phyloP scores from a whole-genome alignment of 179 eudicot genomes.

The Drosera spatulata region DNA sequence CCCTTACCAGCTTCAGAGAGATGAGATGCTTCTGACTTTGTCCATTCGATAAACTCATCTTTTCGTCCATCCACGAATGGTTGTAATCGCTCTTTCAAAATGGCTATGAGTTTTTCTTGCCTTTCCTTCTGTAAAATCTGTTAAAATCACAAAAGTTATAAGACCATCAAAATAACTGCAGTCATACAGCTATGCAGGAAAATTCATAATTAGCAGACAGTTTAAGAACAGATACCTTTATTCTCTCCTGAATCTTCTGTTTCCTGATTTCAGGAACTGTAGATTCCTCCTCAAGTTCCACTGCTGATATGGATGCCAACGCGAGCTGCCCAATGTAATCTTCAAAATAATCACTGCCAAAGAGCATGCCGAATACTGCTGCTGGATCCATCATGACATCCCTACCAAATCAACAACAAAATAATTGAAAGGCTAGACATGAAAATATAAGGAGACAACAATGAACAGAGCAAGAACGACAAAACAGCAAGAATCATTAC shows the following conservation, averaged over 20 bases:
- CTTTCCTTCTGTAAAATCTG: constrained; percentile 75
- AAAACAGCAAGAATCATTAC: too few relatives aligned
- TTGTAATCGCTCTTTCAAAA: constrained; percentile 55
- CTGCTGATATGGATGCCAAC: constrained; percentile 53
- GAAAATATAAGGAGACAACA: too few relatives aligned
- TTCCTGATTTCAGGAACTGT: constrained; percentile 43
- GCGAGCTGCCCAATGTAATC: constrained; percentile 88
- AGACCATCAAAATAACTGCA: too few relatives aligned
- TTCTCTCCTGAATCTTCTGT: constrained; percentile 61
- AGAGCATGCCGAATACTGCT: constrained; percentile 90
- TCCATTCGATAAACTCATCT: constrained; percentile 69
- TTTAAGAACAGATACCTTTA: constrained; percentile 35
- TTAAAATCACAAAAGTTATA: background rate
- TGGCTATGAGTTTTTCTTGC: constrained; percentile 54
- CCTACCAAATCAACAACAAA: constrained; percentile 25
- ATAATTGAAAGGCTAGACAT: constrained; percentile 6
- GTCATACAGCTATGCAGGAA: too few relatives aligned
- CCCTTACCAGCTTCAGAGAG: constrained; percentile 81
- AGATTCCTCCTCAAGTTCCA: constrained; percentile 55
- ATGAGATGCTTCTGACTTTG: constrained; percentile 59
- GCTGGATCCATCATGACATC: constrained; percentile 90
- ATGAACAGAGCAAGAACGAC: too few relatives aligned
- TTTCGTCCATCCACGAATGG: constrained; percentile 60
- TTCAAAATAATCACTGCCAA: constrained; percentile 84
- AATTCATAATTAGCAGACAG: too few relatives aligned